A percentile compares a stretch with the other conserved stretches of the same genome.
These are phyloP conservation scores for Trichosanthes cucumerina DNA, from an alignment of 306 rosid genomes.

Conservation along the genomic window DNA sequence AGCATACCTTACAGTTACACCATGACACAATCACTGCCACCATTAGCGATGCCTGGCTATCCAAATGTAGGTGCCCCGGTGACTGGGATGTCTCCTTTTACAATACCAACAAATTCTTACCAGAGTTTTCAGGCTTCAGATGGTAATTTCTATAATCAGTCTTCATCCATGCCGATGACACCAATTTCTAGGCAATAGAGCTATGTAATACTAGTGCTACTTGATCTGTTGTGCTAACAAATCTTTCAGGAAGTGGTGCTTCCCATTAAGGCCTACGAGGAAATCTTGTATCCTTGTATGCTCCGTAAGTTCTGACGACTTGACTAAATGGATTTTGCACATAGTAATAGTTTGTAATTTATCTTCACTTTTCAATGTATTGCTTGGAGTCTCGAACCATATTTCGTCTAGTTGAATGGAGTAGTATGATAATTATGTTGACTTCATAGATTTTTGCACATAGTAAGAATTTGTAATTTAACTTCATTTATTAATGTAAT, in stretches of 20 bases:
- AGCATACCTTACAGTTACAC: conserved; percentile 47
- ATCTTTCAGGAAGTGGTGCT: conserved; percentile 2
- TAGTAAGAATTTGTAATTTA: conserved; percentile 4
- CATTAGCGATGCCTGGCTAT: conserved; percentile 39
- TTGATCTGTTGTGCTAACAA: conserved; percentile 3
- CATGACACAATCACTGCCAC: conserved; percentile 39
- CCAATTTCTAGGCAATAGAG: conserved; percentile 76
- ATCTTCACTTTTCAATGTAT: neutral
- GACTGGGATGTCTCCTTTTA: conserved; percentile 38
- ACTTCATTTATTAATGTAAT: neutral
- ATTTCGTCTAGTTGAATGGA: neutral
- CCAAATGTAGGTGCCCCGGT: conserved; percentile 35
- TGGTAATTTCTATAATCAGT: conserved; percentile 64
- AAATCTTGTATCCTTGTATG: neutral
- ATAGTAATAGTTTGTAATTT: conserved; percentile 6
- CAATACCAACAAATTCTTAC: conserved; percentile 45
- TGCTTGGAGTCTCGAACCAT: neutral
- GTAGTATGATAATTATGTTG: neutral
- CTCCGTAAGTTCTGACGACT: neutral
- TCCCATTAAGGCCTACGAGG: neutral
- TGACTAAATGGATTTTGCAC: conserved; percentile 1
- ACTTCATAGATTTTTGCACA: conserved; percentile 4
- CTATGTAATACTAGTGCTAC: conserved; percentile 1
- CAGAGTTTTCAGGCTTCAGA: conserved; percentile 84
- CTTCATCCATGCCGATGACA: conserved; percentile 71